Percentiles rank a stretch among this genome's conserved stretches.
Evolutionary conservation across 2,329 filamentous ascomycete genomes (phyloP).

Genomic region (Trichoderma brevicompactum): DNA sequence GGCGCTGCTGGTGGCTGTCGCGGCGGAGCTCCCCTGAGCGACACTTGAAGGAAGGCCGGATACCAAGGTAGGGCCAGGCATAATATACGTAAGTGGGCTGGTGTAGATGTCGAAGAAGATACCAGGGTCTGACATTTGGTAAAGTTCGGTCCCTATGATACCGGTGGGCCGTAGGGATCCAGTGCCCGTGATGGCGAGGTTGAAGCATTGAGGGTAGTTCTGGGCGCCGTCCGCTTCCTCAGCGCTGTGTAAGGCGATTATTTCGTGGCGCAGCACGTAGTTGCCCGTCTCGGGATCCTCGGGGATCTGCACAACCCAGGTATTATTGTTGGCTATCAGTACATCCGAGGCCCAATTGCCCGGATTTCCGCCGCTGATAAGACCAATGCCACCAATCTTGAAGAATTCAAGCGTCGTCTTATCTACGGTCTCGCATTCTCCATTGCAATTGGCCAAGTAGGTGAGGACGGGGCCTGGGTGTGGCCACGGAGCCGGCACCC

Average conservation of each 20-base stretch:
- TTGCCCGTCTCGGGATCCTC: constrained; percentile 52
- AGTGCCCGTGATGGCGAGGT: constrained; percentile 51
- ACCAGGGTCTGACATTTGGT: constrained; percentile 43
- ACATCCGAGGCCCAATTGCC: constrained; percentile 50
- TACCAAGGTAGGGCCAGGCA: constrained; percentile 41
- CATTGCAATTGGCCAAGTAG: constrained; percentile 52
- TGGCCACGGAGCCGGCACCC: constrained; percentile 54
- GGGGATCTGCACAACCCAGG: constrained; percentile 56
- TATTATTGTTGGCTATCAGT: constrained; percentile 56
- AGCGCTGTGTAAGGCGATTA: constrained; percentile 58
- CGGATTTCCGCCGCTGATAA: constrained; percentile 43
- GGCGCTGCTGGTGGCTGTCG: constrained; percentile 32
- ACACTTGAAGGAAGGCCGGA: constrained; percentile 37
- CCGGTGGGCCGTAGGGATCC: constrained; percentile 42
- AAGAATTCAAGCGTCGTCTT: constrained; percentile 51
- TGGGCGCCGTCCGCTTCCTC: constrained; percentile 50
- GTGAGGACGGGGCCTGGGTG: constrained; percentile 54
- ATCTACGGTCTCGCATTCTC: constrained; percentile 47
- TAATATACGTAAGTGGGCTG: constrained; percentile 36
- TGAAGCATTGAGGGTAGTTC: constrained; percentile 59
- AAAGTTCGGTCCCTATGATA: constrained; percentile 44
- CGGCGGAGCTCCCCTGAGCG: constrained; percentile 35
- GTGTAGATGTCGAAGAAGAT: constrained; percentile 45
- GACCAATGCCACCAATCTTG: constrained; percentile 50
- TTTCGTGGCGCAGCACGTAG: constrained; percentile 61